A percentile compares a stretch with the other conserved stretches of the same genome.
These are phyloP conservation scores for Acanthamoeba lugdunensis DNA, from an alignment of 208 protist genomes.

Conservation along the genomic window DNA sequence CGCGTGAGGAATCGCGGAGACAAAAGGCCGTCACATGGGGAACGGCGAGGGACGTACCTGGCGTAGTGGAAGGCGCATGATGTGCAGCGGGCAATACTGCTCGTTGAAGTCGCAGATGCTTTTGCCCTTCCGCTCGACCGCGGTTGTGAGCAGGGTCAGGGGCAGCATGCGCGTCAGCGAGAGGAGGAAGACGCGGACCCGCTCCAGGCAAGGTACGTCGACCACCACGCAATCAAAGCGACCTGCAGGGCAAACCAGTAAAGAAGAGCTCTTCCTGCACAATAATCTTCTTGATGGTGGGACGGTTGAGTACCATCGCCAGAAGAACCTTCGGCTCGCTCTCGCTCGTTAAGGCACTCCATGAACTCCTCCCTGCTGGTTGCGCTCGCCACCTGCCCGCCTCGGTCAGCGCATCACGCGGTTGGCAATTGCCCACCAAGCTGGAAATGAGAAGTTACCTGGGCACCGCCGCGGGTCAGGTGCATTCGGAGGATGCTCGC, in stretches of 20 bases:
- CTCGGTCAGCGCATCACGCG: too few relatives aligned
- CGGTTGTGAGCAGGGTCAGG: background rate
- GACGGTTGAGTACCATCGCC: background rate
- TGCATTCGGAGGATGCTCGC: background rate
- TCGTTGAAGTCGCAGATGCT: background rate
- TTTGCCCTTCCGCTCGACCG: background rate
- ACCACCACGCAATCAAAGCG: background rate
- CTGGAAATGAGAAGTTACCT: background rate
- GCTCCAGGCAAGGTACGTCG: background rate
- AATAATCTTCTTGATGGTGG: background rate
- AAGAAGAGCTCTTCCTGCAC: too few relatives aligned
- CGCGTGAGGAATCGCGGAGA: background rate
- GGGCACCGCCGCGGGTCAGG: background rate
- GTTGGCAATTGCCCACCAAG: background rate
- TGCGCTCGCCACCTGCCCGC: background rate
- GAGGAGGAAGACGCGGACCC: background rate
- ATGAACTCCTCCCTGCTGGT: background rate
- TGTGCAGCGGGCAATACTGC: slow-evolving; percentile 32
- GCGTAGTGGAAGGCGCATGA: slow-evolving; percentile 21
- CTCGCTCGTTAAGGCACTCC: background rate
- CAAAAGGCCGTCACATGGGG: background rate
- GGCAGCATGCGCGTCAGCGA: background rate
- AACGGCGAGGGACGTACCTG: background rate
- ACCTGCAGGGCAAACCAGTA: background rate
- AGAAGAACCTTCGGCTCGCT: background rate